Base-by-base conservation (phyloP, 192 early-diverging fungal genomes). In the Cetraspora pellucida region DNA sequence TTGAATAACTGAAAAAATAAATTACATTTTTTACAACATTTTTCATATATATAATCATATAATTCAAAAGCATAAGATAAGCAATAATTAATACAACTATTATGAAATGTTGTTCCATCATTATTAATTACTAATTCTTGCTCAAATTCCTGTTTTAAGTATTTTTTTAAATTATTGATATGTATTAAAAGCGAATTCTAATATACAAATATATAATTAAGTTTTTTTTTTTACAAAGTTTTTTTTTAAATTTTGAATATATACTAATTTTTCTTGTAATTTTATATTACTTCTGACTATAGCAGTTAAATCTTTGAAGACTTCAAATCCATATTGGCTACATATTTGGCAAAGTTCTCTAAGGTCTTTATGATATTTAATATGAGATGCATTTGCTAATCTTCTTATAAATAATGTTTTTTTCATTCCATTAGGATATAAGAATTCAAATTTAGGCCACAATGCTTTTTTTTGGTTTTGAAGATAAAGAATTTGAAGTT, bases 401-500 rank as follows among this genome's bases (percentile, higher is more conserved):
- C 37, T 2, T 44, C 1, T 3, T 10, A 65, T 65, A 65, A 65
- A 65, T 16, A 30, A 31, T 17, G n/a, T 44, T 68, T 68, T 45
- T 49, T 67, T 45, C 10, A 68, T 68, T 47, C 66, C 25, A 50
- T 68, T 68, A 31, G 66, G 46, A 3, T 68, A 68, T 47, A 2
- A 46, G 44, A 23, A 37, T 68, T 68, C 46, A 68, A 68, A 68
- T 68, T 68, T 68, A 2, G 23, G 10, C 14, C 13, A 68, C 46
- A 50, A 49, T 68, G 66, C 46, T 49, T 68, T 68, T 21, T 68
- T 68, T 68, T 68, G 46, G 9, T 68, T 44, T 50, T 68, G 17
- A 21, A 68, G 21, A 68, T 68, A 68, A 25, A 49, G 46, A 25
- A 68, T 68, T 49, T 10, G 25, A 2, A 68, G 10, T 25, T 47